Evolutionary conservation across 1,139 yeast species (phyloP), one percentile per base, ranked within the genome.

Genomic region (Scheffersomyces cryptocercus): DNA sequence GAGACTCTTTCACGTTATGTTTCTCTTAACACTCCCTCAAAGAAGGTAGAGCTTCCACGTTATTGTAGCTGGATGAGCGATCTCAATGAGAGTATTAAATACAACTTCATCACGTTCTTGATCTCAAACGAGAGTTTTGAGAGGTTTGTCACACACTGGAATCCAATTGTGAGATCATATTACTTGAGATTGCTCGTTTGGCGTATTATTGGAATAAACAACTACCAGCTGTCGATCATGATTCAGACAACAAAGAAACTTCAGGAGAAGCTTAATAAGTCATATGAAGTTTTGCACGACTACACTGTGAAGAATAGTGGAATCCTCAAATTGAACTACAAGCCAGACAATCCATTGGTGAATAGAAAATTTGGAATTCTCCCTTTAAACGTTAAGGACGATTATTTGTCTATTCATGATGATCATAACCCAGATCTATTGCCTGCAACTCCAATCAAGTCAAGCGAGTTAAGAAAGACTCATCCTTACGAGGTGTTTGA

Each of bases 401-500:
- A 66, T 32, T 43, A 42, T 2, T 38, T 44, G 26, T 42, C 35
- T 28, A 38, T 60, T 14, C 52, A 49, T 37, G 61, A 53, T 44
- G 56, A 55, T 11, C 43, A 46, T 9, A 41, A 35, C 14, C 35
- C 42, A 13, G 49, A 49, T 36, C 33, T 38, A 44, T 38, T 51
- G 37, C 46, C 58, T 2, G 53, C 59, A 24, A 45, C 59, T 1
- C 47, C 56, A 4, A 45, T 58, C 1, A 61, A 58, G 41, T 52
- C 68, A 7, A 66, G 69, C 49, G 75, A 68, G 46, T 58, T 73
- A 36, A 61, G 73, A 38, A 75, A 77, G 51, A 73, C 79, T 0
- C 84, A 84, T 61, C 82, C 90, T 1, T 87, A 75, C 62, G 95
- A 87, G 54, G 79, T 86, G 4, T 79, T 86, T 52, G 95, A 87